These are phyloP conservation scores for Umbelopsis sp. DNA, from an alignment of 192 early-diverging fungal species.

Conservation along the genomic window DNA sequence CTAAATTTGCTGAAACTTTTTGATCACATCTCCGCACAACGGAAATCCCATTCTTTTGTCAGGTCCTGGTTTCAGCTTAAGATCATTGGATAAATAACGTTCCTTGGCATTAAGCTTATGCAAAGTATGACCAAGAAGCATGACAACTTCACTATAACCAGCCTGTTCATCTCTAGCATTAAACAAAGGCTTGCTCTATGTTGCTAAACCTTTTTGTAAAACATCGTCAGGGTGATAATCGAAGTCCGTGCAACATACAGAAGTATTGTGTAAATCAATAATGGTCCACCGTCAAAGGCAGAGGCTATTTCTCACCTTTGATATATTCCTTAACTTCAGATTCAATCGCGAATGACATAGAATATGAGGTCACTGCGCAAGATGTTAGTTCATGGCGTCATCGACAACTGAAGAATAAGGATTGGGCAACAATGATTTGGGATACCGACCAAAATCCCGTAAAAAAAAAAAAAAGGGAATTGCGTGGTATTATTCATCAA, in stretches of 20 bases:
- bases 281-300: no score
- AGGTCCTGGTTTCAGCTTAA: neutral
- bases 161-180: no score
- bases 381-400: neutral
- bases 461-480: neutral
- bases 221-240: no score
- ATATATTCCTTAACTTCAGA: no score
- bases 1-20: constrained; percentile 5
- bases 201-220: no score
- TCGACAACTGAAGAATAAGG: neutral
- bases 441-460: neutral
- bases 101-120: neutral
- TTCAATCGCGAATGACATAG: neutral
- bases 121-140: neutral
- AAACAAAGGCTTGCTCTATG: no score
- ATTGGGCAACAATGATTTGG: neutral
- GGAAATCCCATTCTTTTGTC: neutral
- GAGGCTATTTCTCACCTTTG: neutral
- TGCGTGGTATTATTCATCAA: neutral
- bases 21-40: constrained; percentile 4
- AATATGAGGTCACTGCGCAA: neutral
- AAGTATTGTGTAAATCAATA: no score
- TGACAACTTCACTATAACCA: no score
- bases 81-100: neutral
- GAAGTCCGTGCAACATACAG: no score